phyloP scores from a whole-genome alignment of 345 rosid genomes.

The Eucalyptus guilfoylei region DNA sequence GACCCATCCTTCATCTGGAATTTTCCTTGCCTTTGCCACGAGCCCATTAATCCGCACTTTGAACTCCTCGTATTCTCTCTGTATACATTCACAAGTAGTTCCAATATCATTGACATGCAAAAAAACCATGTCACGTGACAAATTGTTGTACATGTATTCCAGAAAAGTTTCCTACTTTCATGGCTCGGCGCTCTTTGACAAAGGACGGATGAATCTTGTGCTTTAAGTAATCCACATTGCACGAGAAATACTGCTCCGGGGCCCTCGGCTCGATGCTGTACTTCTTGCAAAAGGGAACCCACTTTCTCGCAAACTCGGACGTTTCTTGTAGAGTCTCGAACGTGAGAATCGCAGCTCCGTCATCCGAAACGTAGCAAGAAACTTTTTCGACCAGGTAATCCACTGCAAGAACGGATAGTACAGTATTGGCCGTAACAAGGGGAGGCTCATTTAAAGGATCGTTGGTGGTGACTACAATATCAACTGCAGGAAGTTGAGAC shows the following conservation, averaged over 20 bases:
- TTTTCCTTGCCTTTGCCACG: not conserved
- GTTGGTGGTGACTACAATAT: not conserved
- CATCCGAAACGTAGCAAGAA: conserved; percentile 6
- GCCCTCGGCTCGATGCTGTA: conserved; percentile 1
- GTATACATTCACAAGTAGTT: not conserved
- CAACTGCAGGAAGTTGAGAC: not conserved
- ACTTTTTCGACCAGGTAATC: conserved; percentile 3
- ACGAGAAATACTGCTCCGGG: conserved; percentile 4
- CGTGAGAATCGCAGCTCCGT: conserved; percentile 4
- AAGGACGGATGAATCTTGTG: conserved; percentile 1
- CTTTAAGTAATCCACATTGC: conserved; percentile 2
- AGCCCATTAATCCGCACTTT: conserved; percentile 2
- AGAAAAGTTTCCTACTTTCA: not conserved
- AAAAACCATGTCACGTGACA: not conserved
- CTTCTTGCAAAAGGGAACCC: conserved; percentile 15
- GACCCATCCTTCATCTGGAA: conserved; percentile 6
- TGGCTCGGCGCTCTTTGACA: conserved; percentile 4
- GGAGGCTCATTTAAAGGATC: conserved; percentile 5
- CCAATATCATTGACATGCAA: not conserved
- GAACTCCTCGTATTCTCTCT: conserved; percentile 11
- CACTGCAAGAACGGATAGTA: conserved; percentile 1
- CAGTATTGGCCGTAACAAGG: conserved; percentile 1
- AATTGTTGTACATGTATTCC: not conserved
- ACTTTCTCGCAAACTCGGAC: conserved; percentile 3
- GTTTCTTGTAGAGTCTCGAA: conserved; percentile 1